Evolutionary conservation across 2,329 filamentous ascomycete genomes (phyloP).

Genomic region (Phoma sp.): DNA sequence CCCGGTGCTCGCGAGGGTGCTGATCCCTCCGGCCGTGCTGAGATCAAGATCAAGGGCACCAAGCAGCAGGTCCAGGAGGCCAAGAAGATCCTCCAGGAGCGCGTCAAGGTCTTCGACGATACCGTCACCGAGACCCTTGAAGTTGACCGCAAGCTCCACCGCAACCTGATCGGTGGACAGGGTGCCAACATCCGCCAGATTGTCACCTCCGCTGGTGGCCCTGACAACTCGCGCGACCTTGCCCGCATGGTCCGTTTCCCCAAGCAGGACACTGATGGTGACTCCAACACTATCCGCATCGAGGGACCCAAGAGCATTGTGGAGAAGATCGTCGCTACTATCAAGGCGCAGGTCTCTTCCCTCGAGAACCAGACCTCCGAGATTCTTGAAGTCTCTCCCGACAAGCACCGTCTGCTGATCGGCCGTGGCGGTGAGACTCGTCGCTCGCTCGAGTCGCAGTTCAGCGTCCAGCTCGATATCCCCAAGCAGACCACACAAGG

Average conservation of each 20-base stretch:
- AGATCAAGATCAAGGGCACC: conserved; percentile 91
- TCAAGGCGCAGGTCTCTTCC: conserved; percentile 81
- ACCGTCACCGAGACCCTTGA: conserved; percentile 85
- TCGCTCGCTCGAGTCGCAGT: conserved; percentile 83
- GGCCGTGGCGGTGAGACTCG: conserved; percentile 90
- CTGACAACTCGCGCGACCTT: conserved; percentile 81
- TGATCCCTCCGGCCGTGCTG: conserved; percentile 72
- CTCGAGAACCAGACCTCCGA: conserved; percentile 84
- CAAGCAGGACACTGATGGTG: conserved; percentile 82
- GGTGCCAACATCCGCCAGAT: conserved; percentile 87
- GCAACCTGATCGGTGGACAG: conserved; percentile 84
- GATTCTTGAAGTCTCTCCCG: conserved; percentile 80
- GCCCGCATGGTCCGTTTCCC: conserved; percentile 95
- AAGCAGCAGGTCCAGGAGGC: conserved; percentile 90
- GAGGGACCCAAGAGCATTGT: conserved; percentile 86
- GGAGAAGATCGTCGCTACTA: conserved; percentile 84
- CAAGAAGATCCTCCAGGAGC: conserved; percentile 88
- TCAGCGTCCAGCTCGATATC: conserved; percentile 87
- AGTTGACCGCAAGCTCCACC: conserved; percentile 94
- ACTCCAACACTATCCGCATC: conserved; percentile 80
- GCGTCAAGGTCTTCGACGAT: conserved; percentile 85
- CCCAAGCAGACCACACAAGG: conserved; percentile 76
- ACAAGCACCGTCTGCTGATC: conserved; percentile 91
- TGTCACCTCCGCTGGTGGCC: conserved; percentile 86
- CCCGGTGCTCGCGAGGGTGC: conserved; percentile 77